Base-by-base conservation (phyloP, 116 monocot genomes). In the Posidonia oceanica region DNA sequence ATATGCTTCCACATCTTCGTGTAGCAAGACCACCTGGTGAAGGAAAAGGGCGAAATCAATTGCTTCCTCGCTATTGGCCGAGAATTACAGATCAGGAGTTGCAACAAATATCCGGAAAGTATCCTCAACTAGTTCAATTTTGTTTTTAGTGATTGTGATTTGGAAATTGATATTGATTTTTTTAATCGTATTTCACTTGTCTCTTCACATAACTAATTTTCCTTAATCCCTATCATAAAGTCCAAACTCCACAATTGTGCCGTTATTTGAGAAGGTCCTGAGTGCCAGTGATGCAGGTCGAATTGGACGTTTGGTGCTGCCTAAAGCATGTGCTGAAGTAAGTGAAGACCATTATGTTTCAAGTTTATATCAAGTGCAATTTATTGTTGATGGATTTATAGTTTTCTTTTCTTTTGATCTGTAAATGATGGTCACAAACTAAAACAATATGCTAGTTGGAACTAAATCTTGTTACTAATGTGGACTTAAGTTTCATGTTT, bases 201-300 rank as follows among this genome's bases (percentile, higher is more conserved):
- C 18, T 7, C 58, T 68, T 29, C 52, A 29, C 29, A 1, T 29
- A 29, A 29, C 29, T 29, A 29, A 53, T 54, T 8, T n/a, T 17
- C 77, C 79, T 73, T 82, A 68, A 80, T 29, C 29, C 29, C 29
- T 60, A 39, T 59, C 15, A 16, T 75, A 36, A 29, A 88, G 93
- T 71, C 84, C 88, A 59, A 93, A 93, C 67, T 78, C 88, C 41
- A 79, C 77, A 10, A 86, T 92, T 69, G 79, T 78, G 10, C 93
- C 88, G 15, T 73, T 93, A 57, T 93, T 93, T 80, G 93, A 93
- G 78, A 93, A 93, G 80, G 76, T 88, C 14, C 75, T 93, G 37
- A 88, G 93, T 80, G 93, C 86, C 16, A 93, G 93, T 82, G 93
- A 93, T 83, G 88, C 93, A 67, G 92, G 92, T 68, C 80, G 92